Evolutionary conservation across 192 early-diverging fungal genomes (phyloP), one percentile per base, ranked within the genome.

Genomic region (Podila minutissima): DNA sequence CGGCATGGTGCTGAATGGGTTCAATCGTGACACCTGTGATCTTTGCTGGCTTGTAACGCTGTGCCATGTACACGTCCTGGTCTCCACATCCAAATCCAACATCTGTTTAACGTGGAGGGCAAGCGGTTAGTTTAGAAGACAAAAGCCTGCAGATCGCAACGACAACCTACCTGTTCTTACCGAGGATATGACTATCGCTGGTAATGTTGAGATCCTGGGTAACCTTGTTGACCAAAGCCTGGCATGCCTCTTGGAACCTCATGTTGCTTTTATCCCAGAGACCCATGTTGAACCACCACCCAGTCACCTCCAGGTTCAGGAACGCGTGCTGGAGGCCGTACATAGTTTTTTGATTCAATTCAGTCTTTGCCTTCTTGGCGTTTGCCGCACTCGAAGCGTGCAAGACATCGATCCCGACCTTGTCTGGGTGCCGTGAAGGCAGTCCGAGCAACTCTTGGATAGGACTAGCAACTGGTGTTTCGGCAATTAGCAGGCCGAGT

Each of bases 81-180:
- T 88, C 87, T n/a, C 85, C 87, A 69, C 87, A 88, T 10, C 87
- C 87, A 73, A 83, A 88, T 0, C 85, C 87, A 46, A 88, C 87
- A 72, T 88, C 87, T 88, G 62, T 38, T 22, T n/a, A 62, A 2
- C 2, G 4, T 24, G 11, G 22, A 31, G 0, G 7, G 7, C 19
- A 60, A 38, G 12, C 10, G 3, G 35, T 24, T 17, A 67, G 29
- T n/a, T 31, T 22, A 58, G 53, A 46, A 24, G n/a, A 32, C 38
- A 32, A 64, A 32, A 10, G 9, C 9, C 4, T 17, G 24, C 35
- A 37, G 35, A 41, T 48, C 26, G 28, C 41, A 17, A 46, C 41
- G 41, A 46, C 11, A 20, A 5, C 57, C 32, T 11, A 2, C 4
- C 1, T 19, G 13, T 17, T 13, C 51, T 59, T 73, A 73, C 77